Base-by-base conservation (phyloP, 2,329 filamentous ascomycete species). In the Pseudogymnoascus destructans region DNA sequence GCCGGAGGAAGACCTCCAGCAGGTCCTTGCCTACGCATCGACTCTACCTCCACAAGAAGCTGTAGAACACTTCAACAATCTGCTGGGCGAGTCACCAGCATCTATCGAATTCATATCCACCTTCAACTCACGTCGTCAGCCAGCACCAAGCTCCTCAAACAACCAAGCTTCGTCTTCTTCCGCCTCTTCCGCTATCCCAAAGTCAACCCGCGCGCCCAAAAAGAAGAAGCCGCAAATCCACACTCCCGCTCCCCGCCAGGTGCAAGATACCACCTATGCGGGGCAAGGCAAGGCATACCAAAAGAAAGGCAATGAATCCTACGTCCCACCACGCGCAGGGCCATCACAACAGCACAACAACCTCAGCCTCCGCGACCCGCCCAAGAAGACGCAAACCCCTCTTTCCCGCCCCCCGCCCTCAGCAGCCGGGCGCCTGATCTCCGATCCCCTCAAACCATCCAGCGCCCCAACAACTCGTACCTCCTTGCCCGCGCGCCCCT, bases 11-110 rank as follows among this genome's bases (percentile, higher is more conserved):
- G 90, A 92, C 38, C 76, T 97, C 30, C 81, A 84, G 67, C 89
- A 97, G 68, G 80, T 96, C 42, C 77, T 97, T 63, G 82, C 88
- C 54, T 96, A 96, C 70, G 84, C 88, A 2, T 76, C 81, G 33
- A 86, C 84, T 0, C 78, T 97, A 7, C 83, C 89, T 17, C 90
- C 86, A 67, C 73, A 82, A 57, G 87, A 86, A 63, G 87, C 89
- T 11, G 89, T 83, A 56, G 84, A 90, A 40, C 89, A 97, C 71
- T 85, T 98, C 61, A 86, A 84, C 70, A 89, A 93, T 67, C 76
- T 98, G 57, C 79, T 98, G 0, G 93, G 92, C 55, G 89, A 95
- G 70, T 90, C 87, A 5, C 81, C 90, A 1, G 83, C 86, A 65
- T 79, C 81, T 1, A 71, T 87, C 57, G 84, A 87, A 64, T 88